Conservation (phyloP, 345 rosid genomes). For the Citrus cavaleriei region DNA sequence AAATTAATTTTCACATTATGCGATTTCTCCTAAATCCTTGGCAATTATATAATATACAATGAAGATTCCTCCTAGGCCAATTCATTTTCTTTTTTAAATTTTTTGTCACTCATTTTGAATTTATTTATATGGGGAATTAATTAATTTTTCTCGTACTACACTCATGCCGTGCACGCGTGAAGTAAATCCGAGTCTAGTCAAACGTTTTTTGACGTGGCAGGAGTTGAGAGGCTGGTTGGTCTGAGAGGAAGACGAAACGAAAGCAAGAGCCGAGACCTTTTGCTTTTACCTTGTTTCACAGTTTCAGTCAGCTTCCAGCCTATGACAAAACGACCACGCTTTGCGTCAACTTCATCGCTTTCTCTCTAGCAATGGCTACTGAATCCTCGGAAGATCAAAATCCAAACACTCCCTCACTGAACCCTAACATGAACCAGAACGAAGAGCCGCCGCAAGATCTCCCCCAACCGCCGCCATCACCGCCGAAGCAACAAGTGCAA, state of each 20-base stretch:
- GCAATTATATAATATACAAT: too few species aligned
- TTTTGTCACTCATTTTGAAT: too few species aligned
- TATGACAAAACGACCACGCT: constrained; percentile 36
- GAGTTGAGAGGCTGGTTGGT: background rate
- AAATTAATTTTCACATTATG: too few species aligned
- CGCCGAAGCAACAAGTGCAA: background rate
- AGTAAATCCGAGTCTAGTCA: background rate
- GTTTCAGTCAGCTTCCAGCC: background rate
- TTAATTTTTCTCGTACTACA: too few species aligned
- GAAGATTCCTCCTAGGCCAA: too few species aligned
- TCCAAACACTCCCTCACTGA: background rate
- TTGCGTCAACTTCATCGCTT: background rate
- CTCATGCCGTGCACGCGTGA: too few species aligned
- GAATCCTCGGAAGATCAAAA: background rate
- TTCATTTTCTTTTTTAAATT: too few species aligned
- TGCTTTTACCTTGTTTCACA: constrained; percentile 14
- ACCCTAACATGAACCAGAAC: background rate
- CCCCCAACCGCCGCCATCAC: background rate
- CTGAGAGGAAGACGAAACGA: background rate
- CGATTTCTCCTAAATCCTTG: too few species aligned
- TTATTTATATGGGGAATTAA: too few species aligned
- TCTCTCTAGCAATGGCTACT: background rate
- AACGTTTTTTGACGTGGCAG: background rate
- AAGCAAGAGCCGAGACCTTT: background rate
- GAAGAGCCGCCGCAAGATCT: background rate